Base-by-base conservation (phyloP, 371 early-diverging fungal genomes). In the Mycotypha africana region DNA sequence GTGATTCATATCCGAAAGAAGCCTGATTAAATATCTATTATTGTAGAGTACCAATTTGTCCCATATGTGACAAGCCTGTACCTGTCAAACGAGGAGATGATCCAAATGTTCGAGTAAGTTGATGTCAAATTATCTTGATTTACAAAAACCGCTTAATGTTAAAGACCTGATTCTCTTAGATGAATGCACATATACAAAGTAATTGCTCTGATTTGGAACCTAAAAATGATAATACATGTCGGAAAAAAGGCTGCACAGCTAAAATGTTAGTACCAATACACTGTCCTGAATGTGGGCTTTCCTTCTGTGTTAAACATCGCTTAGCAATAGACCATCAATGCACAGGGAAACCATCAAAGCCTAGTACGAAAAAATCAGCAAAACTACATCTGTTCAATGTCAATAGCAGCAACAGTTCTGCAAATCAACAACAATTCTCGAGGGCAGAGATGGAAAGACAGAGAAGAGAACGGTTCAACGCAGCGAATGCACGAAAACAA, bases 291-390 rank as follows among this genome's bases (percentile, higher is more conserved):
- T 84, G 84, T 50, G 60, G 65, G 4, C 56, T 70, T n/a, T 65
- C 76, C 8, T 84, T 65, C 47, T 84, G 84, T 52, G 70, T 84
- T 34, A 80, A 81, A 38, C 84, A 84, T 62, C 65, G 84, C 26
- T 43, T 80, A n/a, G 78, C 66, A 25, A 38, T 65, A 10, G 84
- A 84, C 32, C 84, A 84, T 62, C 55, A 65, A 16, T 84, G 84
- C 37, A 36, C 53, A 47, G 62, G 65, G n/a, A 48, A 56, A 42
- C 45, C 30, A 28, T 12, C 45, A 23, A n/a, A n/a, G n/a, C n/a
- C n/a, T n/a, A n/a, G n/a, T n/a, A n/a, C n/a, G n/a, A n/a, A n/a
- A n/a, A n/a, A n/a, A 36, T 36, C n/a, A 37, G 23, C 10, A 32
- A 30, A 14, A 32, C 53, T 8, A 53, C 24, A 8, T 31, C 40